A percentile compares a stretch with the other conserved stretches of the same genome.
Evolutionary conservation across 352 stramenopile species (phyloP).

Genomic region (Phytophthora constricta): DNA sequence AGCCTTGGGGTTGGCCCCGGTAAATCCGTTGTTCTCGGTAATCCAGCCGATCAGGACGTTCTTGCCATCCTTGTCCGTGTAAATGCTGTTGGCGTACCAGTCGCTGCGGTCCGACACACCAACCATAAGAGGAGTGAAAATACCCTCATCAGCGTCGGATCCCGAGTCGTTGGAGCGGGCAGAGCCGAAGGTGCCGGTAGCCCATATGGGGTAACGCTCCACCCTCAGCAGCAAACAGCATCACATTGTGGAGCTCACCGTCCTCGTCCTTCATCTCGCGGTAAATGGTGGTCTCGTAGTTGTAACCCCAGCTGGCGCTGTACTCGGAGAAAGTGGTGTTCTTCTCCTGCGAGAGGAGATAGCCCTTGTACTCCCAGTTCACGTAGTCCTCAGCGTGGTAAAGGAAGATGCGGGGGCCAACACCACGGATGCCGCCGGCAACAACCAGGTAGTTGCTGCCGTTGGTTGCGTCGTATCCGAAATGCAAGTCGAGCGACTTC

Average conservation of each 20-base stretch:
- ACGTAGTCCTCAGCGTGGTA: constrained; percentile 70
- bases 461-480: constrained; percentile 25
- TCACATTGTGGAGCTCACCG: constrained; percentile 63
- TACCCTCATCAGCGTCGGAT: constrained; percentile 30
- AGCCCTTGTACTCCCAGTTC: constrained; percentile 73
- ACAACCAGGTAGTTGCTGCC: constrained; percentile 67
- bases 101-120: constrained; percentile 66
- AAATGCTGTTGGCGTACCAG: constrained; percentile 77
- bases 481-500: constrained; percentile 51
- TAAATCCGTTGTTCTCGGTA: constrained; percentile 60
- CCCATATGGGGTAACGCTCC: constrained; percentile 71
- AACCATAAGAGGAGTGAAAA: constrained; percentile 66
- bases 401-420: constrained; percentile 66
- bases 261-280: constrained; percentile 64
- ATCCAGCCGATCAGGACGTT: constrained; percentile 72
- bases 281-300: constrained; percentile 78
- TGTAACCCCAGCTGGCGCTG: constrained; percentile 65
- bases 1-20: constrained; percentile 61
- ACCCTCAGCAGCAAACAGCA: constrained; percentile 68
- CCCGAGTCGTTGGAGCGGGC: constrained; percentile 24
- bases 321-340: constrained; percentile 70
- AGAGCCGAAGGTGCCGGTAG: constrained; percentile 42
- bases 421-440: constrained; percentile 57
- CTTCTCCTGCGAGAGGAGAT: constrained; percentile 58
- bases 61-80: constrained; percentile 67